Base-by-base conservation (phyloP, 345 rosid genomes). In the Erucastrum elatum region DNA sequence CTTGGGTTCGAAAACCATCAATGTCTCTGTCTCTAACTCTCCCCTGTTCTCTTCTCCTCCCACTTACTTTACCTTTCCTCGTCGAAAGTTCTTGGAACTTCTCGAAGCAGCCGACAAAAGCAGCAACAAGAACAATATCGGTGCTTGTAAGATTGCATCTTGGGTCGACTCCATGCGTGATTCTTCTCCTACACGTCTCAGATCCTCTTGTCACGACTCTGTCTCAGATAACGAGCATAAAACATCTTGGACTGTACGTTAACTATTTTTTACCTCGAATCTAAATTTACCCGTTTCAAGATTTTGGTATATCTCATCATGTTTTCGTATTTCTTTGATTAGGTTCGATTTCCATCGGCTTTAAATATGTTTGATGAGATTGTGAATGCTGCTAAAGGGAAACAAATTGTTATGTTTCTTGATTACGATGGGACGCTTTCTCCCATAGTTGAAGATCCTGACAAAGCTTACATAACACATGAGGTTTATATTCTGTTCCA, bases 351-450 rank as follows among this genome's bases (percentile, higher is more conserved):
- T 80, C 99, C 99, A 0, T 95, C 98, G 8, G 99, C 99, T 35
- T 76, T 95, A 66, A 83, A 9, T 70, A 86, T 80, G 90, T 93
- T 95, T 64, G 91, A 90, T 75, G 85, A 91, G 77, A 91, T 95
- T 64, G 77, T 74, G 12, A 82, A 72, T 53, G 87, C 82, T 34
- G 87, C 93, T 0, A 82, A 80, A 66, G 98, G 96, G 80, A 95
- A 93, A 81, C 86, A 89, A 67, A 87, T 95, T 44, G 93, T 90
- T 15, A 90, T 95, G 96, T 95, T 95, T 69, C 87, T 95, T 25
- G 99, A 95, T 82, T 95, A 95, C 53, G 99, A 95, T 53, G 99
- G 99, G 1, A 95, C 99, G 3, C 94, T 95, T 53, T 89, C 99
- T 8, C 98, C 96, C 7, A 95, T 95, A n/a, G 99, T 95, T 30